Evolutionary conservation across 116 monocot species (phyloP).

Genomic region (Papilionanthe hybrid): DNA sequence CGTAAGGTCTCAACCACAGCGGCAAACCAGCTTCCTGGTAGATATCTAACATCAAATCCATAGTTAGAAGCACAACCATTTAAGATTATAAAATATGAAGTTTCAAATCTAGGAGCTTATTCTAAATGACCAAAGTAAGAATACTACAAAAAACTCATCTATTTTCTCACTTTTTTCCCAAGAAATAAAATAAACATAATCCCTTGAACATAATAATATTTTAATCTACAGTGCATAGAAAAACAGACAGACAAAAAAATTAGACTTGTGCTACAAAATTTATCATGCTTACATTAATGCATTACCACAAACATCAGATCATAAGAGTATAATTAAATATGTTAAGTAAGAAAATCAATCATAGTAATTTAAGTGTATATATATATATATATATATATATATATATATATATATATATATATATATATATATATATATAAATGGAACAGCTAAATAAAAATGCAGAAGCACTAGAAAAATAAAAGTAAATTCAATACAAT

Average conservation of each 20-base stretch:
- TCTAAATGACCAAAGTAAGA: neutral
- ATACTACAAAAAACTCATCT: neutral
- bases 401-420: too few species aligned
- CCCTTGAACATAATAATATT: neutral
- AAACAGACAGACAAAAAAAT: too few species aligned
- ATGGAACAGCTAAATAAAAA: neutral
- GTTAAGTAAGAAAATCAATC: neutral
- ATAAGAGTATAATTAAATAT: neutral
- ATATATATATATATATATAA: too few species aligned
- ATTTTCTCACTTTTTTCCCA: neutral
- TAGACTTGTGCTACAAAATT: neutral
- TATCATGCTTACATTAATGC: neutral
- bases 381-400: too few species aligned
- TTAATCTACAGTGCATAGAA: too few species aligned
- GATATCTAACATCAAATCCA: slow-evolving; percentile 58
- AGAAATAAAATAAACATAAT: neutral
- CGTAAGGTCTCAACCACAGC: slow-evolving; percentile 98
- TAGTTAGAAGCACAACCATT: slow-evolving; percentile 14
- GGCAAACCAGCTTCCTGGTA: slow-evolving; percentile 99
- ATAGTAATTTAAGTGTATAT: neutral
- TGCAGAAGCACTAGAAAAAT: neutral
- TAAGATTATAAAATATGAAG: neutral
- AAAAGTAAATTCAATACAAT: neutral
- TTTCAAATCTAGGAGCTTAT: neutral
- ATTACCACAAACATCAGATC: neutral